Evolutionary conservation across 2,329 filamentous ascomycete species (phyloP), one percentile per base, ranked within the genome.

Genomic region (Hypoxylon sp.): DNA sequence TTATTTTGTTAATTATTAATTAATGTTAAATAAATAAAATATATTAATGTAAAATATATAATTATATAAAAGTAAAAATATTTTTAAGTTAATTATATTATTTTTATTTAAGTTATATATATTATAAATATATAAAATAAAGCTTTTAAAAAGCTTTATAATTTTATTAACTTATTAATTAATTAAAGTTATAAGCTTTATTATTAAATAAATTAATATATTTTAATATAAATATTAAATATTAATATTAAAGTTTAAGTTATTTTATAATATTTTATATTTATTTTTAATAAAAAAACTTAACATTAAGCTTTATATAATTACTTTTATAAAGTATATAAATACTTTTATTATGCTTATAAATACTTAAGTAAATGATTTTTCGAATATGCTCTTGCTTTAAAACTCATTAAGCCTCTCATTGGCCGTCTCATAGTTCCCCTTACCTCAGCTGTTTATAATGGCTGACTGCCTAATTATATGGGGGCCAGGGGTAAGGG

Each of bases 401-500:
- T 43, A 9, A 43, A 21, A 17, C 25, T 17, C n/a, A 10, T 32
- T 4, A 13, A 14, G 52, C 25, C 19, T 56, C 38, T 56, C n/a
- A 56, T 56, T 56, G 25, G 52, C 2, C n/a, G 23, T 32, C 49
- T 38, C 13, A 19, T n/a, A 41, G 34, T 36, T 43, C 3, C 14
- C 6, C 28, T 30, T 30, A n/a, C 5, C 6, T 7, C 23, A 23
- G n/a, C n/a, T n/a, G n/a, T 43, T 9, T 14, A 41, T 36, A 13
- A 21, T 21, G 28, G 53, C 23, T 36, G 21, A 7, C 21, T 56
- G 30, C 11, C 48, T 50, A 49, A 36, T 48, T 49, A 43, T 21
- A 21, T 43, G 38, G 38, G 14, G 19, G 9, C 34, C 49, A 56
- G 52, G 52, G 52, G 36, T 19, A 34, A 63, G 14, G 52, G 61